Base-by-base conservation (phyloP, 139 green algal genomes). In the Edaphochlamys debaryana region DNA sequence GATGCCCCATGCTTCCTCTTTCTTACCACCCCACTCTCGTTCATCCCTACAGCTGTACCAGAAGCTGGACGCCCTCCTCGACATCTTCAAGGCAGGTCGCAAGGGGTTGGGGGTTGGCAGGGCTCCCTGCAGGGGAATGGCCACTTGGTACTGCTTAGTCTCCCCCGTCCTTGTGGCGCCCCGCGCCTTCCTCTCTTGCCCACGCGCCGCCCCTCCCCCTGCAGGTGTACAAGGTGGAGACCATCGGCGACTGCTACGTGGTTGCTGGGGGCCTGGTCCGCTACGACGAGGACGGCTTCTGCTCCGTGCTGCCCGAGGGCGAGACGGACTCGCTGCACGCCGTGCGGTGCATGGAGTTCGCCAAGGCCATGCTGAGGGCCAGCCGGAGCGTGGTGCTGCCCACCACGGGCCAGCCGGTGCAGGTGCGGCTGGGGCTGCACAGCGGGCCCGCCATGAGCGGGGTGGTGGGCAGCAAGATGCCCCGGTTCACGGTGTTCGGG, bases 221-320 rank as follows among this genome's bases (percentile, higher is more conserved):
- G 41, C 42, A 66, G 32, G 78, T 89, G 22, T 86, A 91, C 34
- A 86, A 91, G 62, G 79, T 91, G 6, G 85, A 91, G 79, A 91
- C 87, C 37, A 87, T 91, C 42, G 87, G 87, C 4, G 87, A 91
- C 73, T 91, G 85, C 87, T 91, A 91, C 84, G 77, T 83, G 20
- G 45, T 80, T 40, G 79, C 79, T 23, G 86, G 74, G 0, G 87
- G 87, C 13, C 83, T 91, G 9, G 58, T 89, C 66, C 50, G 50
- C n/a, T 78, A 82, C n/a, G 76, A 82, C 76, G 42, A 48, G 32
- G 76, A 82, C 63, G 76, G 76, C 8, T n/a, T 74, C 25, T 73
- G 76, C 42, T 67, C n/a, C 22, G 76, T 82, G 76, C 62, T 82
- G 42, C 62, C 62, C n/a, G 62, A 72, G 76, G 76, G 63, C 30